phyloP scores from a whole-genome alignment of 768 basidiomycete genomes.

The Coprinopsis marcescibilis region DNA sequence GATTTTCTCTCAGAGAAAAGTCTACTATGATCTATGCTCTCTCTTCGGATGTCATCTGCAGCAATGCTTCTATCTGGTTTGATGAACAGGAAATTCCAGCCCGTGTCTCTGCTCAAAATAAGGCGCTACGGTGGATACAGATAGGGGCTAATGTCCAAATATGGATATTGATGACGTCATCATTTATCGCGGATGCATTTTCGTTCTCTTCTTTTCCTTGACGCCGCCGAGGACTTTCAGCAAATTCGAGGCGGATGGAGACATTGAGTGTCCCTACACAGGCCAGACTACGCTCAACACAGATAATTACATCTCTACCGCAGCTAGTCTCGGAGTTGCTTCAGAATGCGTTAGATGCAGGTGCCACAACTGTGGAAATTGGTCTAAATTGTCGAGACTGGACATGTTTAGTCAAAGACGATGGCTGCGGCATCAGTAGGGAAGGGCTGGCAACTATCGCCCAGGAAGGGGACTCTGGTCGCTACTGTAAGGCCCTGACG shows the following conservation, averaged over 20 bases:
- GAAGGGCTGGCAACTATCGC: slow-evolving; percentile 53
- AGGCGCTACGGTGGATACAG: no score
- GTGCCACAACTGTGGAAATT: slow-evolving; percentile 60
- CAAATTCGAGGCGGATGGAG: slow-evolving; percentile 22
- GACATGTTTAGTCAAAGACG: slow-evolving; percentile 81
- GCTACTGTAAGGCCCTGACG: slow-evolving; percentile 68
- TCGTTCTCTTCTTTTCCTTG: no score
- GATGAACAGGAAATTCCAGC: no score
- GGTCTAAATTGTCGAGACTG: slow-evolving; percentile 73
- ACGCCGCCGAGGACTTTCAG: no score
- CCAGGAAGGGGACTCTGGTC: slow-evolving; percentile 41
- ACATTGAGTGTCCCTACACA: slow-evolving; percentile 59
- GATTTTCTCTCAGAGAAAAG: background rate
- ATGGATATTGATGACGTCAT: no score
- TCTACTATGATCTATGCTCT: background rate
- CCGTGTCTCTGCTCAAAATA: no score
- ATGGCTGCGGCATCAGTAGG: slow-evolving; percentile 72
- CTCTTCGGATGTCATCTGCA: background rate
- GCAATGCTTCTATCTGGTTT: no score
- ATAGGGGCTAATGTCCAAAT: no score
- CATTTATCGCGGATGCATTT: no score
- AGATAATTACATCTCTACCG: slow-evolving; percentile 77
- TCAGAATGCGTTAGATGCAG: slow-evolving; percentile 87
- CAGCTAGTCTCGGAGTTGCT: slow-evolving; percentile 80
- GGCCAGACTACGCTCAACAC: slow-evolving; percentile 70